Percentiles rank a stretch among this genome's conserved stretches.
Evolutionary conservation across 1,284 basidiomycete genomes (phyloP).

Genomic region (Rhodotorula sp.): DNA sequence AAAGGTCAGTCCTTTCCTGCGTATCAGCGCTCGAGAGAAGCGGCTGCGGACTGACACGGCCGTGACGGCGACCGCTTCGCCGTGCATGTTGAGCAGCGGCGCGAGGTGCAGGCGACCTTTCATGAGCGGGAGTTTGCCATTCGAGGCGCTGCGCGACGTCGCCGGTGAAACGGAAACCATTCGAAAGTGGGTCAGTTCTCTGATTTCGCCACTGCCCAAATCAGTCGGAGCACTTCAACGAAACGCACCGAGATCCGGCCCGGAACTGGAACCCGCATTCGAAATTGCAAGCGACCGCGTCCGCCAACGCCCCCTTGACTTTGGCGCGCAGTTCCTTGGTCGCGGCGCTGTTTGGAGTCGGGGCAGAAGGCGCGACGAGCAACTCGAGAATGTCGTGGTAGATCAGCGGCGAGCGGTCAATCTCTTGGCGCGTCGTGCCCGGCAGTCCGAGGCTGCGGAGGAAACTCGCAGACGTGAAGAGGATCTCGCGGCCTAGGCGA

Average conservation of each 20-base stretch:
- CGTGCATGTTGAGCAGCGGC: constrained; percentile 19
- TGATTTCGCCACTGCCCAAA: background rate
- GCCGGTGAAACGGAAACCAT: too few relatives aligned
- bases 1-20: too few relatives aligned
- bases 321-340: constrained; percentile 14
- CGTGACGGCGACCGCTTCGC: background rate
- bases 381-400: constrained; percentile 31
- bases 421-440: constrained; percentile 16
- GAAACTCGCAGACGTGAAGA: constrained; percentile 30
- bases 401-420: constrained; percentile 23
- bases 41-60: constrained; percentile 5
- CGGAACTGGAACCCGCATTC: constrained; percentile 5
- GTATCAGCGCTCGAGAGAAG: too few relatives aligned
- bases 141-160: background rate
- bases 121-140: background rate
- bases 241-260: background rate
- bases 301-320: constrained; percentile 8
- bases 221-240: too few relatives aligned
- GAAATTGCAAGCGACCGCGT: constrained; percentile 6
- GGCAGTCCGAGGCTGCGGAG: constrained; percentile 24
- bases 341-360: background rate
- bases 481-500: constrained; percentile 16
- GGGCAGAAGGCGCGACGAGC: constrained; percentile 11
- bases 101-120: constrained; percentile 14
- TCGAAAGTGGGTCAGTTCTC: background rate